phyloP scores from a whole-genome alignment of 1,139 yeast genomes.

The Pichia terricola region DNA sequence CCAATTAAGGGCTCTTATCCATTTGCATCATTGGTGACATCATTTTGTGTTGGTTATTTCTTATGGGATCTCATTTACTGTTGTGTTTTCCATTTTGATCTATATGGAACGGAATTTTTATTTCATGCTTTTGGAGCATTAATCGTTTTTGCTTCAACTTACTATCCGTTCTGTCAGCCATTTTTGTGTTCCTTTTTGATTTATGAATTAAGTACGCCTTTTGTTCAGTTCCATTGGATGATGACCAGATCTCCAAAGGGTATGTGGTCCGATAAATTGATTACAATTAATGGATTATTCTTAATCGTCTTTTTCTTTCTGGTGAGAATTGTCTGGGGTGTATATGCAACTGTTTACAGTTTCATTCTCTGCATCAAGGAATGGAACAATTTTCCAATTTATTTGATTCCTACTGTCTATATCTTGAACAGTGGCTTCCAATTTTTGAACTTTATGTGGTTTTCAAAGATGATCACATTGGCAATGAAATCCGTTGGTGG shows the following conservation, averaged over 20 bases:
- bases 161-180: slow-evolving; percentile 42
- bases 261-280: slow-evolving; percentile 30
- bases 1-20: slow-evolving; percentile 40
- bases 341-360: slow-evolving; percentile 37
- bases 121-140: slow-evolving; percentile 49
- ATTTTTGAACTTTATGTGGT: slow-evolving; percentile 43
- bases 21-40: slow-evolving; percentile 40
- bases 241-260: slow-evolving; percentile 44
- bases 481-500: slow-evolving; percentile 24
- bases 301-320: slow-evolving; percentile 38
- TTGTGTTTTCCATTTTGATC: slow-evolving; percentile 33
- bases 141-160: slow-evolving; percentile 36
- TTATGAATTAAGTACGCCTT: slow-evolving; percentile 50
- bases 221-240: slow-evolving; percentile 53
- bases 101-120: slow-evolving; percentile 45
- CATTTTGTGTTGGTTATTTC: slow-evolving; percentile 43
- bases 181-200: slow-evolving; percentile 44
- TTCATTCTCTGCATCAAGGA: slow-evolving; percentile 31
- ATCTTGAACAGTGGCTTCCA: slow-evolving; percentile 37
- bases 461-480: slow-evolving; percentile 41
- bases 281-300: slow-evolving; percentile 38
- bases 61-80: slow-evolving; percentile 44
- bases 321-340: slow-evolving; percentile 49
- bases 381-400: slow-evolving; percentile 25
- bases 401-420: slow-evolving; percentile 27